A percentile compares a stretch with the other conserved stretches of the same genome.
These are phyloP conservation scores for Podospora appendiculata DNA, from an alignment of 495 filamentous ascomycete genomes.

Conservation along the genomic window DNA sequence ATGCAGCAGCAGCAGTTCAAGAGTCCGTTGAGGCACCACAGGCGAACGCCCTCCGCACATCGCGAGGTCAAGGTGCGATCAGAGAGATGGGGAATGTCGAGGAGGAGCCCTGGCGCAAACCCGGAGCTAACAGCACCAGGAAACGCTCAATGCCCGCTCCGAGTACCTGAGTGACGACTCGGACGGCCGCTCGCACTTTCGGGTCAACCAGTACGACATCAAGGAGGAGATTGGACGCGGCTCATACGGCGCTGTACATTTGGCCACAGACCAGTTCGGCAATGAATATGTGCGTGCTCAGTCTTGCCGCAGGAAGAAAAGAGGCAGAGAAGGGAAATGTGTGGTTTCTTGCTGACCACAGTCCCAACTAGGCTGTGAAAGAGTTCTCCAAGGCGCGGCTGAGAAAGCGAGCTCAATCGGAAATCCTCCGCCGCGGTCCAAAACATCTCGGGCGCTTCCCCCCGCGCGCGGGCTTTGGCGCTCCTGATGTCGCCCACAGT, in stretches of 20 bases:
- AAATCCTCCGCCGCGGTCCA: slow-evolving; percentile 59
- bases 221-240: slow-evolving; percentile 93
- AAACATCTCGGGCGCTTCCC: slow-evolving; percentile 33
- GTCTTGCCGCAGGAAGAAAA: neutral
- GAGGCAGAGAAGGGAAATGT: neutral
- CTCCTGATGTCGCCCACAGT: slow-evolving; percentile 56
- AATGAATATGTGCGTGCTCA: slow-evolving; percentile 74
- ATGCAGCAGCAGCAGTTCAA: slow-evolving; percentile 31
- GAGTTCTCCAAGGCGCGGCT: slow-evolving; percentile 93
- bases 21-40: slow-evolving; percentile 70
- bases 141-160: slow-evolving; percentile 86
- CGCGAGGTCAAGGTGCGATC: slow-evolving; percentile 58
- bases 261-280: slow-evolving; percentile 84
- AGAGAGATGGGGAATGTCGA: neutral
- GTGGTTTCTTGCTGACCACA: slow-evolving; percentile 6
- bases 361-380: slow-evolving; percentile 71
- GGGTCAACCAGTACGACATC: slow-evolving; percentile 91
- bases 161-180: slow-evolving; percentile 81
- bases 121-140: slow-evolving; percentile 34
- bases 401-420: slow-evolving; percentile 87
- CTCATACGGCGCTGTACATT: slow-evolving; percentile 90
- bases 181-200: slow-evolving; percentile 65
- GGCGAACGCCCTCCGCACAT: slow-evolving; percentile 60
- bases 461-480: slow-evolving; percentile 40
- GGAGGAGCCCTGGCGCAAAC: neutral